Evolutionary conservation across 129 eudicot species (phyloP), one percentile per base, ranked within the genome.

Genomic region (Pulicaria dysenterica): DNA sequence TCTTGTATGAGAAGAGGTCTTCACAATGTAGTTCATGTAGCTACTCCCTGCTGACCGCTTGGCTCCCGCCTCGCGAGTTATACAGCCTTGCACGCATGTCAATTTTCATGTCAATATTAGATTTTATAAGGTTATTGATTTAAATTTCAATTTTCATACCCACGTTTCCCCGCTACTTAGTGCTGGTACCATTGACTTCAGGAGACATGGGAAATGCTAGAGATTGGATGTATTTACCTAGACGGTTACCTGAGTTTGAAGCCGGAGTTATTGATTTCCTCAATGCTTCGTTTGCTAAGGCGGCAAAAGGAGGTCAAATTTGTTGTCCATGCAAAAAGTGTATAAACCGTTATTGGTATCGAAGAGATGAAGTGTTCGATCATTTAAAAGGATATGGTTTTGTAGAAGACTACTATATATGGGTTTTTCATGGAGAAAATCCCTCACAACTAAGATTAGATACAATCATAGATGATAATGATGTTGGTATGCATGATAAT

Each of bases 401-500:
- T n/a, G n/a, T n/a, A n/a, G n/a, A n/a, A n/a, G n/a, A n/a, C n/a
- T n/a, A n/a, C n/a, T n/a, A n/a, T n/a, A n/a, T n/a, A n/a, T n/a
- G n/a, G n/a, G 31, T 62, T 62, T 62, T 62, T 62, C 68, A 62
- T 62, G 68, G 68, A 62, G 68, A 62, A 62, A 8, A 60, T 38
- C 24, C 24, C 49, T 41, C 50, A 8, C 8, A 41, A 15, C 8
- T 3, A 40, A 8, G 50, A 64, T 15, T 0, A 6, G 9, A 62
- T 62, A 39, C 36, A 1, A 12, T 13, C n/a, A 41, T 3, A 5
- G 68, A 40, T n/a, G 68, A 62, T 62, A n/a, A 62, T 62, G 34
- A 4, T 3, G 31, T 1, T 3, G 49, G 1, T 16, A 58, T 58
- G 43, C 42, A 58, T 58, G 64, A 58, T 15, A 31, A 58, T 36